A percentile compares a stretch with the other conserved stretches of the same genome.
These are phyloP conservation scores for Wickerhamiella bombiphila DNA, from an alignment of 805 yeast genomes.

Conservation along the genomic window DNA sequence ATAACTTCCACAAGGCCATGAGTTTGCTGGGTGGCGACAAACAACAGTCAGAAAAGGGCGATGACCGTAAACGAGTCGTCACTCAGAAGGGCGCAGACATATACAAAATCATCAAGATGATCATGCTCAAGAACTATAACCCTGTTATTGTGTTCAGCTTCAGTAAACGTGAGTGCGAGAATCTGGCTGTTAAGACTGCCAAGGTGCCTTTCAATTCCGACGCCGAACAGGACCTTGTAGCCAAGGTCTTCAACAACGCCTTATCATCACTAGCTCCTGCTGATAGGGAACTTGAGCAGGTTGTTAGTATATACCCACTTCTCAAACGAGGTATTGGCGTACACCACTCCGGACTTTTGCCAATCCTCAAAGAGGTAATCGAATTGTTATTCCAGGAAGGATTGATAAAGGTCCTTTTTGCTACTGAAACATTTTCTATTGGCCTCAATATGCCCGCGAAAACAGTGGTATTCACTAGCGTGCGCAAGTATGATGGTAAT, in stretches of 20 bases:
- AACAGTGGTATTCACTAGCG: constrained; percentile 94
- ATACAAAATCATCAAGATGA: constrained; percentile 93
- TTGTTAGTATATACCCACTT: constrained; percentile 77
- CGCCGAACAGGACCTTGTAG: constrained; percentile 82
- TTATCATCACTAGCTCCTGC: constrained; percentile 74
- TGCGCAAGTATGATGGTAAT: constrained; percentile 95
- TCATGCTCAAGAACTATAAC: constrained; percentile 88
- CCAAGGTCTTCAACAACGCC: constrained; percentile 84
- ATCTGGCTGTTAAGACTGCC: constrained; percentile 86
- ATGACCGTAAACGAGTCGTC: constrained; percentile 22
- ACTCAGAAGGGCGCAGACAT: constrained; percentile 68
- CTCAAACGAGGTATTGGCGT: constrained; percentile 94
- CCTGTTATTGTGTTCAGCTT: constrained; percentile 99
- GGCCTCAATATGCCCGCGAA: constrained; percentile 99
- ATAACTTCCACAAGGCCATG: constrained; percentile 97
- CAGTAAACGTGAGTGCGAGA: constrained; percentile 92
- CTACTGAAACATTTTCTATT: constrained; percentile 96
- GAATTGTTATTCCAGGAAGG: constrained; percentile 97
- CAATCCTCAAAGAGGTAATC: constrained; percentile 85
- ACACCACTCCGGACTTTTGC: constrained; percentile 92
- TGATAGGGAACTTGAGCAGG: constrained; percentile 88
- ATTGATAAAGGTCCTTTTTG: constrained; percentile 80
- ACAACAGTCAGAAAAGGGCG: constrained; percentile 76
- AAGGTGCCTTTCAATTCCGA: constrained; percentile 87
- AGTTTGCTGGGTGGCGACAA: constrained; percentile 68